Evolutionary conservation across 768 basidiomycete genomes (phyloP).

Genomic region (Asterophora parasitica): DNA sequence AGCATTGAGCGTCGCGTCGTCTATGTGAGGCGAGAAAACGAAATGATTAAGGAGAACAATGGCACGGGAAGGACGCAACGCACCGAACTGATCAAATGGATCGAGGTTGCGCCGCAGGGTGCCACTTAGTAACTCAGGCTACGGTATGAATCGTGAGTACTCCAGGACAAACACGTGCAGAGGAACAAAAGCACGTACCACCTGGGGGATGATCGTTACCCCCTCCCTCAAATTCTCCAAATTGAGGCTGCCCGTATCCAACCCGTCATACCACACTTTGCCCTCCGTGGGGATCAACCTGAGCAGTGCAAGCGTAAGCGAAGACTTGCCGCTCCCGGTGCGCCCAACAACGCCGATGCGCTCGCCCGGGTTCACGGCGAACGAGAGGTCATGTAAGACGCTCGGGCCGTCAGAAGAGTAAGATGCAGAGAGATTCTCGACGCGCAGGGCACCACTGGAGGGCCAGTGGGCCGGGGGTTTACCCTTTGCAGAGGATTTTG

Average conservation of each 20-base stretch:
- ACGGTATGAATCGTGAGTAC: too few species aligned
- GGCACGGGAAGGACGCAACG: not conserved
- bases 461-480: constrained; percentile 65
- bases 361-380: constrained; percentile 48
- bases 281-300: constrained; percentile 54
- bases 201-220: constrained; percentile 55
- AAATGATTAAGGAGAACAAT: not conserved
- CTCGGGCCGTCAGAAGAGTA: constrained; percentile 37
- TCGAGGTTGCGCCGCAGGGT: constrained; percentile 61
- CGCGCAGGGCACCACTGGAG: constrained; percentile 16
- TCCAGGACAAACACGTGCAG: not conserved
- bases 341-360: constrained; percentile 42
- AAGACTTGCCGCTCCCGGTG: constrained; percentile 33
- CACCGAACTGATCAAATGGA: constrained; percentile 49
- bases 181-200: constrained; percentile 21
- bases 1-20: constrained; percentile 38
- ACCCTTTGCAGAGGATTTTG: constrained; percentile 28
- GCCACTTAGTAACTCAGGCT: constrained; percentile 53
- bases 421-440: constrained; percentile 30
- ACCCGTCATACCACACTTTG: constrained; percentile 49
- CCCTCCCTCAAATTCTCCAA: constrained; percentile 48
- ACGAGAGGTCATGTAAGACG: constrained; percentile 33
- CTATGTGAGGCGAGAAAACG: not conserved
- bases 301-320: constrained; percentile 50
- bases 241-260: constrained; percentile 42